Percentiles rank a stretch among this genome's conserved stretches.
These are phyloP conservation scores for Delonix regia DNA, from an alignment of 306 rosid species.

Conservation along the genomic window DNA sequence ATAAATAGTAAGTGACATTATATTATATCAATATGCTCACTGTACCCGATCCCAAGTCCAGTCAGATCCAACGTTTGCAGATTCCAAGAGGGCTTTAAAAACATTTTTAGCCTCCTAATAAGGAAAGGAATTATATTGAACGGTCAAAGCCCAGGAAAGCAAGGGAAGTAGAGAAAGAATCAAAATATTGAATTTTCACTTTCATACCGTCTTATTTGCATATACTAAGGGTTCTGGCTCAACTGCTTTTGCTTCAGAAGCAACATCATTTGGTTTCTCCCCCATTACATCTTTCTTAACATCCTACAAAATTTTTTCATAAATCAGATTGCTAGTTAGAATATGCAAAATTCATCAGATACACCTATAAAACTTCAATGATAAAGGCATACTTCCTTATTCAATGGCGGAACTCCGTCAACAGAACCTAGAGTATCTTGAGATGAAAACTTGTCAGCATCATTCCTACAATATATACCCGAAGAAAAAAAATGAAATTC, in stretches of 20 bases:
- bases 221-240: conserved; percentile 71
- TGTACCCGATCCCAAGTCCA: conserved; percentile 99
- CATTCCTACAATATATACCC: conserved; percentile 54
- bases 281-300: conserved; percentile 47
- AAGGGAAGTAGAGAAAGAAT: conserved; percentile 22
- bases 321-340: conserved; percentile 40
- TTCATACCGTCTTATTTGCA: conserved; percentile 72
- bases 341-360: conserved; percentile 28
- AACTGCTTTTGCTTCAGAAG: conserved; percentile 61
- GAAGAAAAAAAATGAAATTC: conserved; percentile 13
- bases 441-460: conserved; percentile 39
- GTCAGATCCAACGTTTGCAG: conserved; percentile 85
- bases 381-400: conserved; percentile 57
- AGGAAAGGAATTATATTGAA: conserved; percentile 25
- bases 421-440: conserved; percentile 53
- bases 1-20: conserved; percentile 16
- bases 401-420: conserved; percentile 54
- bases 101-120: conserved; percentile 88
- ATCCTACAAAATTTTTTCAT: conserved; percentile 53
- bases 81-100: conserved; percentile 82
- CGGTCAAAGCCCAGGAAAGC: conserved; percentile 33
- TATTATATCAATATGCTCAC: conserved; percentile 31
- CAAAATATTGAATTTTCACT: conserved; percentile 24
- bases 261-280: conserved; percentile 58
- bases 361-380: conserved; percentile 25